Evolutionary conservation across 805 yeast species (phyloP).

Genomic region (Yarrowia sp.): DNA sequence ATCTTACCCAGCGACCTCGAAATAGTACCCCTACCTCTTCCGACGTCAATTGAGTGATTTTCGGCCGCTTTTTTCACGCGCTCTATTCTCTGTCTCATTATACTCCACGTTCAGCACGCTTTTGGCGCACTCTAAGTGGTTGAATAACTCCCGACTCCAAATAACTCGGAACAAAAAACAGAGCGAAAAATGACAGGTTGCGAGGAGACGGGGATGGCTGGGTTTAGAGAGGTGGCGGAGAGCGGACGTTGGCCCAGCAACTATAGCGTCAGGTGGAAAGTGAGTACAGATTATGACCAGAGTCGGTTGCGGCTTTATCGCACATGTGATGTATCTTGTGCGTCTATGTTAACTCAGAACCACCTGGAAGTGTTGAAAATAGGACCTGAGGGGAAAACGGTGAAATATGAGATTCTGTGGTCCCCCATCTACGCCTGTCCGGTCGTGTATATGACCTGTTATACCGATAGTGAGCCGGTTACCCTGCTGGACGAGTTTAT

Average conservation of each 20-base stretch:
- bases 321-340: too few relatives aligned
- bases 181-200: too few relatives aligned
- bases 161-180: constrained; percentile 28
- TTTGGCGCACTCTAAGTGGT: constrained; percentile 29
- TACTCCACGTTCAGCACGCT: background rate
- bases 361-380: background rate
- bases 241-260: too few relatives aligned
- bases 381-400: background rate
- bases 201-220: too few relatives aligned
- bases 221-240: too few relatives aligned
- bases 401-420: constrained; percentile 18
- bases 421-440: constrained; percentile 12
- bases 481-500: constrained; percentile 20
- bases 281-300: background rate
- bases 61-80: too few relatives aligned
- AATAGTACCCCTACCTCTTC: background rate
- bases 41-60: background rate
- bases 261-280: too few relatives aligned
- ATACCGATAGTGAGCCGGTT: constrained; percentile 14
- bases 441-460: constrained; percentile 24
- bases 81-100: background rate
- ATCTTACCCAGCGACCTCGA: too few relatives aligned
- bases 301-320: too few relatives aligned
- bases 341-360: constrained; percentile 3
- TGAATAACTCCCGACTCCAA: constrained; percentile 4